These are phyloP conservation scores for Apiotrichum laibachii DNA, from an alignment of 1,284 basidiomycete genomes.

Conservation along the genomic window DNA sequence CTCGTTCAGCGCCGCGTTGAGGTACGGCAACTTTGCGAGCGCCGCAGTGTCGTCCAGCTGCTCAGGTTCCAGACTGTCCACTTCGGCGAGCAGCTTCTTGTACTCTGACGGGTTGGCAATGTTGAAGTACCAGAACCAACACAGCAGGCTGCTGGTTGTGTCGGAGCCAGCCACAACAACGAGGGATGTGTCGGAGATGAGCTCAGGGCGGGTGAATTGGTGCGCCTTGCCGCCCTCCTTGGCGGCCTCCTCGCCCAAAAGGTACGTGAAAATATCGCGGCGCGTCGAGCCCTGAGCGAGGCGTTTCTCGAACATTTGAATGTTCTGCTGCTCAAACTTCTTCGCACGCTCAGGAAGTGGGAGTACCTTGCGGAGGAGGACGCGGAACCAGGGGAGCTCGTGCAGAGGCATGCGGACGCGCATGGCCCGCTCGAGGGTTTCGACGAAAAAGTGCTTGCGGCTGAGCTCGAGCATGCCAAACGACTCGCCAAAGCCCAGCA, in stretches of 20 bases:
- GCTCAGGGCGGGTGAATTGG: constrained; percentile 4
- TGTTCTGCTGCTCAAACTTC: constrained; percentile 14
- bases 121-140: constrained; percentile 16
- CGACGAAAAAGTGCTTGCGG: constrained; percentile 37
- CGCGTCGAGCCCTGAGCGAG: constrained; percentile 7
- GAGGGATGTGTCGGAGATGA: constrained; percentile 10
- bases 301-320: constrained; percentile 8
- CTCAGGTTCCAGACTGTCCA: not conserved
- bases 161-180: constrained; percentile 15
- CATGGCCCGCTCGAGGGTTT: constrained; percentile 12
- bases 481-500: constrained; percentile 79
- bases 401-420: constrained; percentile 5
- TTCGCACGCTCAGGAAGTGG: constrained; percentile 7
- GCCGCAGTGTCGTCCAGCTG: constrained; percentile 2
- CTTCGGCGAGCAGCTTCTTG: constrained; percentile 7
- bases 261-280: constrained; percentile 13
- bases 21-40: constrained; percentile 54
- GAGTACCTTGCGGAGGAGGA: constrained; percentile 2
- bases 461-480: constrained; percentile 82
- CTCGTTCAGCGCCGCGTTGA: constrained; percentile 80
- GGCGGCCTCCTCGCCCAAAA: constrained; percentile 12
- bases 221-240: not conserved
- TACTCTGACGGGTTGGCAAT: constrained; percentile 4
- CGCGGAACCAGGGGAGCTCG: constrained; percentile 10
- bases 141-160: constrained; percentile 11